A percentile compares a stretch with the other conserved stretches of the same genome.
These are phyloP conservation scores for Maudiozyma saulgeensis DNA, from an alignment of 805 yeast genomes.

Conservation along the genomic window DNA sequence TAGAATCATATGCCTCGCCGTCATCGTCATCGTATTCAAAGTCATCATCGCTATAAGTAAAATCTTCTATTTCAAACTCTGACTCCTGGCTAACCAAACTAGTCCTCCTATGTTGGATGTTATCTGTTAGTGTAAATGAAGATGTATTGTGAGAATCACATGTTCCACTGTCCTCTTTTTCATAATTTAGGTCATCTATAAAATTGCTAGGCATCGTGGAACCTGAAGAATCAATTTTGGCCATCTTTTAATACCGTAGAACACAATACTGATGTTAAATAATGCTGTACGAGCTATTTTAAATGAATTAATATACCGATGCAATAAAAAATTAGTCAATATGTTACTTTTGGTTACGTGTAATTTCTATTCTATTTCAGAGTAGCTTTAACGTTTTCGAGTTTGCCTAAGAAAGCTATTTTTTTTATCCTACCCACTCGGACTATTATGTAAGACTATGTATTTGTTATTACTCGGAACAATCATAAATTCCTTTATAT, in stretches of 20 bases:
- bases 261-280: too few relatives aligned
- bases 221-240: background rate
- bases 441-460: too few relatives aligned
- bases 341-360: too few relatives aligned
- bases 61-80: slow-evolving; percentile 19
- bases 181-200: background rate
- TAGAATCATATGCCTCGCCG: slow-evolving; percentile 12
- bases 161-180: background rate
- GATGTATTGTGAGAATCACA: slow-evolving; percentile 2
- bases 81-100: slow-evolving; percentile 10
- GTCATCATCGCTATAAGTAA: slow-evolving; percentile 13
- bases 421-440: too few relatives aligned
- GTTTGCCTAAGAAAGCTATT: too few relatives aligned
- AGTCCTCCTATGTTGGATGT: background rate
- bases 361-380: too few relatives aligned
- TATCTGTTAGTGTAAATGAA: background rate
- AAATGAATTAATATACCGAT: too few relatives aligned
- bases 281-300: too few relatives aligned
- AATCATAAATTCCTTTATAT: too few relatives aligned
- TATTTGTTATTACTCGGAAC: too few relatives aligned
- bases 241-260: background rate
- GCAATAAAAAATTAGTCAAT: too few relatives aligned
- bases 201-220: background rate
- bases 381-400: too few relatives aligned
- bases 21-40: slow-evolving; percentile 1